A percentile compares a stretch with the other conserved stretches of the same genome.
phyloP scores from a whole-genome alignment of 768 basidiomycete genomes.

The Boletales sp. region DNA sequence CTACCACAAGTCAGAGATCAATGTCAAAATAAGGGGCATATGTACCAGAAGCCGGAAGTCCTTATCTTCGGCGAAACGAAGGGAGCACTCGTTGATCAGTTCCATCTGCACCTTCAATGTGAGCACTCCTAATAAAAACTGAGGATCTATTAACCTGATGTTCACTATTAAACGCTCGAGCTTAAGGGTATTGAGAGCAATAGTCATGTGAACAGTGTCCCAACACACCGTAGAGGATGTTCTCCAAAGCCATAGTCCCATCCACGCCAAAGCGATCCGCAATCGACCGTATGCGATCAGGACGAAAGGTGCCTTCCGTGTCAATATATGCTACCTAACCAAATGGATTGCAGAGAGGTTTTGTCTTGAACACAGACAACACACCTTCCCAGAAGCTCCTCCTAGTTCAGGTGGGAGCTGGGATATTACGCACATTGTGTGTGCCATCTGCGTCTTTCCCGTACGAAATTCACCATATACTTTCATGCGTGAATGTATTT shows the following conservation, averaged over 20 bases:
- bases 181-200: slow-evolving; percentile 37
- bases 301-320: slow-evolving; percentile 92
- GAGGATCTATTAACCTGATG: slow-evolving; percentile 61
- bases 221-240: slow-evolving; percentile 77
- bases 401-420: slow-evolving; percentile 90
- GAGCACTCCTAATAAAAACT: slow-evolving; percentile 1
- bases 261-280: slow-evolving; percentile 95
- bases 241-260: slow-evolving; percentile 80
- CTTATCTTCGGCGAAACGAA: slow-evolving; percentile 87
- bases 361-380: slow-evolving; percentile 6
- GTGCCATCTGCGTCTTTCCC: slow-evolving; percentile 93
- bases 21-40: neutral
- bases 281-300: slow-evolving; percentile 87
- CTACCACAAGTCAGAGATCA: slow-evolving; percentile 35
- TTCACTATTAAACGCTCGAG: slow-evolving; percentile 88
- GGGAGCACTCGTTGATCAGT: slow-evolving; percentile 83
- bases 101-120: slow-evolving; percentile 61
- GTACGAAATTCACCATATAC: slow-evolving; percentile 97
- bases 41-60: slow-evolving; percentile 69
- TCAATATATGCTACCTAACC: slow-evolving; percentile 85
- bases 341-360: neutral
- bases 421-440: slow-evolving; percentile 89
- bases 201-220: neutral
- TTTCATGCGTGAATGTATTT: slow-evolving; percentile 24
- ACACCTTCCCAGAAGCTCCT: slow-evolving; percentile 84